A percentile compares a stretch with the other conserved stretches of the same genome.
phyloP scores from a whole-genome alignment of 2,329 filamentous ascomycete genomes.

The Corynespora cassiicola region DNA sequence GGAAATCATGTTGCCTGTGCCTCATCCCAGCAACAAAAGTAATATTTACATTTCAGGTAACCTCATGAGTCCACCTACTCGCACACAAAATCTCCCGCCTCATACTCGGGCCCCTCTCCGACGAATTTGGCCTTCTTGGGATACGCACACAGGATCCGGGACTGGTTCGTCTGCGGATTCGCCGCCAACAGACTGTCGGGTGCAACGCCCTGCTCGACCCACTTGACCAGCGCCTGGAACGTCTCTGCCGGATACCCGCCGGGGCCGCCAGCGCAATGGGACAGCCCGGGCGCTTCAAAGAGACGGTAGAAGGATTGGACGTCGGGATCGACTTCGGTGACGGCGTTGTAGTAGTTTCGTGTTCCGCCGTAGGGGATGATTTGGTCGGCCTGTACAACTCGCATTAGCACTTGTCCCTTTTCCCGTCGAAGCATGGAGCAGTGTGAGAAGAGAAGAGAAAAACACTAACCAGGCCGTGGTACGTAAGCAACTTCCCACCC shows the following conservation, averaged over 20 bases:
- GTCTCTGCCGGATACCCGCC: conserved; percentile 11
- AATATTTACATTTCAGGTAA: too few species aligned
- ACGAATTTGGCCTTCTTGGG: conserved; percentile 20
- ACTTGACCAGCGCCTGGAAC: conserved; percentile 12
- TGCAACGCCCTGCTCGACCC: conserved; percentile 19
- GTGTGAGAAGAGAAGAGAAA: not conserved
- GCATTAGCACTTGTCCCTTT: too few species aligned
- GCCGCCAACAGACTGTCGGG: too few species aligned
- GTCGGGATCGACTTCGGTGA: not conserved
- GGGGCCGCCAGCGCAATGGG: conserved; percentile 11
- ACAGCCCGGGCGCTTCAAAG: conserved; percentile 17
- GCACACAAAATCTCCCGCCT: too few species aligned
- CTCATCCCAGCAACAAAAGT: too few species aligned
- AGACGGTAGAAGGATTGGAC: conserved; percentile 14
- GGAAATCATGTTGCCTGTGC: too few species aligned
- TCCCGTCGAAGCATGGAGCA: too few species aligned
- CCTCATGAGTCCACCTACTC: too few species aligned
- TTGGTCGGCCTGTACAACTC: not conserved
- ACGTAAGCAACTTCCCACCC: conserved; percentile 20
- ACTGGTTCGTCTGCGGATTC: too few species aligned
- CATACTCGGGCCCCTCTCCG: conserved; percentile 15
- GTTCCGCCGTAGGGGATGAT: conserved; percentile 1
- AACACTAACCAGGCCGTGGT: conserved; percentile 11
- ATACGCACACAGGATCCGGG: conserved; percentile 19
- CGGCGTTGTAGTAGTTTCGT: not conserved